phyloP scores from a whole-genome alignment of 2,329 filamentous ascomycete species.

The Byssothecium circinans region DNA sequence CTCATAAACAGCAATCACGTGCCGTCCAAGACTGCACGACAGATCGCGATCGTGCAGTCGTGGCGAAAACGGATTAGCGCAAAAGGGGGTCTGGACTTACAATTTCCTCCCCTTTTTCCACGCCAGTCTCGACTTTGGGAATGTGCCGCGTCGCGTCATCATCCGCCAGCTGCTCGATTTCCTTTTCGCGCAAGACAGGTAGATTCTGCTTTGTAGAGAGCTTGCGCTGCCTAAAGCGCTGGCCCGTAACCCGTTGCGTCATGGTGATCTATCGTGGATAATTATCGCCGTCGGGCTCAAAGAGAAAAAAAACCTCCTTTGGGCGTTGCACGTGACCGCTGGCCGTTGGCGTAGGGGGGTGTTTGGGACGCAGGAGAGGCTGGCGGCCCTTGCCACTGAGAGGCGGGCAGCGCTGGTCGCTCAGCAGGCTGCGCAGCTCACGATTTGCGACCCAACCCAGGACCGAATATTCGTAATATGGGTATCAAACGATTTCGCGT shows the following conservation, averaged over 20 bases:
- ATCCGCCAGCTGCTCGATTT: constrained; percentile 85
- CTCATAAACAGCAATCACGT: constrained; percentile 5
- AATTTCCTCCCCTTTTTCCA: constrained; percentile 96
- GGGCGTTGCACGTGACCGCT: constrained; percentile 28
- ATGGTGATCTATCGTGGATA: constrained; percentile 28
- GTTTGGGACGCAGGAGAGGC: not conserved
- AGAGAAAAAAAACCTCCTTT: constrained; percentile 4
- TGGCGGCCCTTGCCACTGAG: constrained; percentile 4
- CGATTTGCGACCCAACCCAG: constrained; percentile 27
- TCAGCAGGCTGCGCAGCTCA: constrained; percentile 19
- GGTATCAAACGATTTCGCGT: constrained; percentile 33
- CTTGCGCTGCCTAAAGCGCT: constrained; percentile 83
- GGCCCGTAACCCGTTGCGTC: constrained; percentile 41
- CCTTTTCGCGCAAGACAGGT: constrained; percentile 82
- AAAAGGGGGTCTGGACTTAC: constrained; percentile 65
- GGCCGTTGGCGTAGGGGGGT: not conserved
- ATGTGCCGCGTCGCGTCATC: constrained; percentile 79
- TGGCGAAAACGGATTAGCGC: constrained; percentile 36
- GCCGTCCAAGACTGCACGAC: not conserved
- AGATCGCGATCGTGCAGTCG: constrained; percentile 2
- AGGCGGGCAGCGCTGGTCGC: constrained; percentile 12
- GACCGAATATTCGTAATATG: constrained; percentile 33
- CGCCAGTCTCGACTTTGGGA: constrained; percentile 88
- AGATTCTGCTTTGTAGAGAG: constrained; percentile 88
- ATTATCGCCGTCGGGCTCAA: not conserved